Base-by-base conservation (phyloP, 2,329 filamentous ascomycete genomes). In the Raffaelea deltoideospora region DNA sequence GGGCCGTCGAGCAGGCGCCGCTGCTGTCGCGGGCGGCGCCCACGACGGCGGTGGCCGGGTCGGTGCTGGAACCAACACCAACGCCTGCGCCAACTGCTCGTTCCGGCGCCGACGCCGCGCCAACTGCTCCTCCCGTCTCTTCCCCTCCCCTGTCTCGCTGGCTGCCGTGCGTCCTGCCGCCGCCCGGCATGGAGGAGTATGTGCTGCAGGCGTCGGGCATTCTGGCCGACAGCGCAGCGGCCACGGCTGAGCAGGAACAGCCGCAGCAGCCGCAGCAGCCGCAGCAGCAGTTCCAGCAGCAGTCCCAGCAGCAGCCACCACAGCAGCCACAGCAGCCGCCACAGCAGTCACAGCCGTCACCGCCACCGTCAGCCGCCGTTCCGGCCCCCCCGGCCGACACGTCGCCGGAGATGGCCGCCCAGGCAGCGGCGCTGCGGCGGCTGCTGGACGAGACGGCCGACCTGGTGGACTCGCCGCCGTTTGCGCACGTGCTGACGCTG, bases 381-480 rank as follows among this genome's bases (percentile, higher is more conserved):
- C n/a, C n/a, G n/a, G n/a, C n/a, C n/a, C n/a, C n/a, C n/a, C n/a
- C n/a, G n/a, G n/a, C n/a, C n/a, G n/a, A n/a, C n/a, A 18, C 28
- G 11, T 4, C 5, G 10, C 7, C 28, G n/a, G n/a, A n/a, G 7
- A 10, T 18, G 7, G 15, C 27, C 10, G 48, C 60, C n/a, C n/a
- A 41, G 29, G 54, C 66, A 10, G 54, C 59, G 7, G 72, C 76
- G 1, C 72, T 98, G 38, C 76, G 88, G 38, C 79, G 82, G 40
- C 71, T 98, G 17, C 72, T 98, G 1, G 88, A 98, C 53, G 90
- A 98, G 63, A 96, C 90, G 2, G 83, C 88, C 28, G 90, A 98
- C 53, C 71, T 98, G 19, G 79, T 96, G 51, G 90, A 98, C 52
- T 95, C 90, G 2, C 90, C 90, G 0, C 73, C 83, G 26, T 96